Conservation (phyloP, 2,329 filamentous ascomycete genomes). For the Chaetoscypha palmicola region DNA sequence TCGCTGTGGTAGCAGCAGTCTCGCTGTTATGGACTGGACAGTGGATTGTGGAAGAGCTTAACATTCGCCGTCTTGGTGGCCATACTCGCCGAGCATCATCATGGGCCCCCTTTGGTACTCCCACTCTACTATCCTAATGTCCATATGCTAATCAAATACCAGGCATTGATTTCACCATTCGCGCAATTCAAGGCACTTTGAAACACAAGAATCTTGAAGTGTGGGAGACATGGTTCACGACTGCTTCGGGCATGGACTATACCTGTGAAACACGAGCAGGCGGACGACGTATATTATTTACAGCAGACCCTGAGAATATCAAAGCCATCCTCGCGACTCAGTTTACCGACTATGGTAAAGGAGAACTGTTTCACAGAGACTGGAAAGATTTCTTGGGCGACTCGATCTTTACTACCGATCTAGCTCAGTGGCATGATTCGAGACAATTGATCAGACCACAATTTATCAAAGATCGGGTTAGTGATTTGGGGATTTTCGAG, state of each 20-base stretch:
- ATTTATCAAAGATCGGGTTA: conserved; percentile 78
- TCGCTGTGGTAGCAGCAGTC: conserved; percentile 14
- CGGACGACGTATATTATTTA: conserved; percentile 47
- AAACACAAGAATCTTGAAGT: conserved; percentile 51
- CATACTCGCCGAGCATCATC: conserved; percentile 34
- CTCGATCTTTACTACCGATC: conserved; percentile 75
- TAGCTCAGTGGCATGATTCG: conserved; percentile 68
- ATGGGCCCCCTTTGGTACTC: conserved; percentile 41
- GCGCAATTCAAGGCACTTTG: conserved; percentile 46
- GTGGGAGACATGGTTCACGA: conserved; percentile 50
- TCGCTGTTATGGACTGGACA: conserved; percentile 27
- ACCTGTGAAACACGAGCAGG: conserved; percentile 49
- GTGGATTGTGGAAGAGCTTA: conserved; percentile 37
- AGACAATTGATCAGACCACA: conserved; percentile 79
- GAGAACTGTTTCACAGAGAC: conserved; percentile 63
- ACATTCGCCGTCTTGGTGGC: conserved; percentile 40
- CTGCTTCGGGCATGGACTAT: conserved; percentile 34
- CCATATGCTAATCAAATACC: not conserved
- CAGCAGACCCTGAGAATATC: conserved; percentile 80
- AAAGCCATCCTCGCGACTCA: conserved; percentile 85
- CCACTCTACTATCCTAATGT: not conserved
- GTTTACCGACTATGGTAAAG: conserved; percentile 81
- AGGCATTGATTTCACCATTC: conserved; percentile 60
- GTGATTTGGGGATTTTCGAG: conserved; percentile 77
- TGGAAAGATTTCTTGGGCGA: conserved; percentile 72